phyloP scores from a whole-genome alignment of 345 rosid genomes.

The Arabidopsis suecica region DNA sequence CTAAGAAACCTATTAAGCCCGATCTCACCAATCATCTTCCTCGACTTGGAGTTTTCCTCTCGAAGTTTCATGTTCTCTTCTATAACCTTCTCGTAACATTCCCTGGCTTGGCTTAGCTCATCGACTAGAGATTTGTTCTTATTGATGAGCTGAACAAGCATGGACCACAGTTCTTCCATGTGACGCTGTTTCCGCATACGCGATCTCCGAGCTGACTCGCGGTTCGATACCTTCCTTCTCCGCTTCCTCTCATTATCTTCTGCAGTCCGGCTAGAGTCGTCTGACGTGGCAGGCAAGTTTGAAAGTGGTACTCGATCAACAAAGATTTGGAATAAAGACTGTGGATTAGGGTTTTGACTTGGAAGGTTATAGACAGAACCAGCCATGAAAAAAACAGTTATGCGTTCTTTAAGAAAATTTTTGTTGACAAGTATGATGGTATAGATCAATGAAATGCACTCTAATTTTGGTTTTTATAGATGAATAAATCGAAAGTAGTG shows the following conservation, averaged over 20 bases:
- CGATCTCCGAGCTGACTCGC: slow-evolving; percentile 41
- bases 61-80: slow-evolving; percentile 36
- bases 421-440: slow-evolving; percentile 17
- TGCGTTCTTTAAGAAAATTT: not conserved
- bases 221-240: slow-evolving; percentile 36
- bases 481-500: slow-evolving; percentile 1
- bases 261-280: not conserved
- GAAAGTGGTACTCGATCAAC: not conserved
- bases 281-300: slow-evolving; percentile 14
- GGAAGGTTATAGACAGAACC: slow-evolving; percentile 14
- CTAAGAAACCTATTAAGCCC: not conserved
- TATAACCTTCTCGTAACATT: slow-evolving; percentile 17
- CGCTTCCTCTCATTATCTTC: slow-evolving; percentile 33
- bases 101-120: slow-evolving; percentile 26
- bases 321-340: not conserved
- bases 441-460: not conserved
- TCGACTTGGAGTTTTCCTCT: slow-evolving; percentile 21
- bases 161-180: slow-evolving; percentile 32
- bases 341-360: slow-evolving; percentile 4
- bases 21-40: slow-evolving; percentile 29
- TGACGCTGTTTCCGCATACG: slow-evolving; percentile 34
- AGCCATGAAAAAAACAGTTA: slow-evolving; percentile 4
- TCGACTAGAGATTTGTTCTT: slow-evolving; percentile 29
- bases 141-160: slow-evolving; percentile 32
- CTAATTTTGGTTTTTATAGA: slow-evolving; percentile 21